phyloP scores from a whole-genome alignment of 2,329 filamentous ascomycete genomes.

The Aureobasidium namibiae region DNA sequence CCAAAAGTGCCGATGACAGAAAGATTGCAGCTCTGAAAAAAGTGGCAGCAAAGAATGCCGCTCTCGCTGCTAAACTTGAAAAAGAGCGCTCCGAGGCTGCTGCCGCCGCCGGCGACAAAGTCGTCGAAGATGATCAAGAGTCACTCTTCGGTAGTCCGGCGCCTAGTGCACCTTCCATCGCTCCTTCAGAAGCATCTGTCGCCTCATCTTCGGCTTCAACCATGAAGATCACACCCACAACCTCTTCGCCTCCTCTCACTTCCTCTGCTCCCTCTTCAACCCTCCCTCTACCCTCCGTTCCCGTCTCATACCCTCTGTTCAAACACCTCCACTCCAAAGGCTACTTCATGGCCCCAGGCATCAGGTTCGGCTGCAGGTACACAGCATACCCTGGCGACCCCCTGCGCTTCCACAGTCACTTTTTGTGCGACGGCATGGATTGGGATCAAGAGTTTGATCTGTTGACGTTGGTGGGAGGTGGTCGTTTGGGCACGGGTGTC shows the following conservation, averaged over 20 bases:
- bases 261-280: conserved; percentile 15
- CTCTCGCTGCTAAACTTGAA: conserved; percentile 1
- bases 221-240: conserved; percentile 40
- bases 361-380: conserved; percentile 91
- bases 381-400: conserved; percentile 94
- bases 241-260: conserved; percentile 38
- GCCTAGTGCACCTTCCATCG: background rate
- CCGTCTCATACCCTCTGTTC: conserved; percentile 65
- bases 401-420: conserved; percentile 90
- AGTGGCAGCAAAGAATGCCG: conserved; percentile 44
- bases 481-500: conserved; percentile 82
- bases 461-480: conserved; percentile 77
- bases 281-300: conserved; percentile 23
- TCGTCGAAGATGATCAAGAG: conserved; percentile 6
- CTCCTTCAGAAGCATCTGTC: background rate
- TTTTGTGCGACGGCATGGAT: conserved; percentile 71
- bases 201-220: background rate
- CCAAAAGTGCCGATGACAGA: conserved; percentile 41
- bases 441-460: conserved; percentile 84
- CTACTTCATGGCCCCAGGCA: conserved; percentile 83
- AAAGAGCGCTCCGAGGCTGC: conserved; percentile 3
- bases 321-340: conserved; percentile 67
- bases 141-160: background rate
- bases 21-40: conserved; percentile 44
- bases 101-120: background rate